Conservation (phyloP, 2,329 filamentous ascomycete genomes). For the Aschersonia sp. region DNA sequence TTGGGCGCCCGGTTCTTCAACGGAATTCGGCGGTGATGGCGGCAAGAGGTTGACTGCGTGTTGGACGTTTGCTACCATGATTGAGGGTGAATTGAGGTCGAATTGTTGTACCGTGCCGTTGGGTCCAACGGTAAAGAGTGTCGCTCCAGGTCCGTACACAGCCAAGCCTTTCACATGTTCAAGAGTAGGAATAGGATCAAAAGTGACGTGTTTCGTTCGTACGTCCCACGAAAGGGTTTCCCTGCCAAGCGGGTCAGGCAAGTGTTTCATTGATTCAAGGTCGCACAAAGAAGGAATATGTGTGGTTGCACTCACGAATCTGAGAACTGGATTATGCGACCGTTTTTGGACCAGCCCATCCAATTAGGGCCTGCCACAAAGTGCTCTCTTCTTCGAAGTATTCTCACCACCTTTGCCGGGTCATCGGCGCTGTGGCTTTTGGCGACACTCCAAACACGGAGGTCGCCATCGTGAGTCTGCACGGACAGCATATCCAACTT, state of each 20-base stretch:
- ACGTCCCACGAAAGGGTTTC: conserved; percentile 96
- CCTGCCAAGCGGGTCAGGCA: conserved; percentile 25
- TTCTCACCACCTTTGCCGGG: conserved; percentile 74
- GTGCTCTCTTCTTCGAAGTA: conserved; percentile 67
- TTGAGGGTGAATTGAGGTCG: conserved; percentile 69
- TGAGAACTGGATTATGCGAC: conserved; percentile 81
- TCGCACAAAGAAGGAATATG: neutral
- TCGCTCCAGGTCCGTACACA: conserved; percentile 81
- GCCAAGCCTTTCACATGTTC: conserved; percentile 70
- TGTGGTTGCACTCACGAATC: conserved; percentile 54
- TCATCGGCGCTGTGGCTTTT: conserved; percentile 61
- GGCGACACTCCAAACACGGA: conserved; percentile 91
- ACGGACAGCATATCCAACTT: conserved; percentile 97
- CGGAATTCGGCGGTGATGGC: conserved; percentile 68
- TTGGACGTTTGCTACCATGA: conserved; percentile 76
- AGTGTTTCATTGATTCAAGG: conserved; percentile 14
- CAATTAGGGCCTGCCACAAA: conserved; percentile 68
- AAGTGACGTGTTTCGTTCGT: conserved; percentile 90
- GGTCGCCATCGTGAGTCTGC: conserved; percentile 80
- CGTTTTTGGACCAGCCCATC: conserved; percentile 98
- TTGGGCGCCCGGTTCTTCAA: conserved; percentile 52
- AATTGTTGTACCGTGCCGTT: conserved; percentile 91
- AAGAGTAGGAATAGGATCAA: conserved; percentile 73
- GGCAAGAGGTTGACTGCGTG: conserved; percentile 67
- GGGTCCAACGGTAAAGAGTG: conserved; percentile 76